Base-by-base conservation (phyloP, 1,284 basidiomycete genomes). In the Fomitopsis pinicola region DNA sequence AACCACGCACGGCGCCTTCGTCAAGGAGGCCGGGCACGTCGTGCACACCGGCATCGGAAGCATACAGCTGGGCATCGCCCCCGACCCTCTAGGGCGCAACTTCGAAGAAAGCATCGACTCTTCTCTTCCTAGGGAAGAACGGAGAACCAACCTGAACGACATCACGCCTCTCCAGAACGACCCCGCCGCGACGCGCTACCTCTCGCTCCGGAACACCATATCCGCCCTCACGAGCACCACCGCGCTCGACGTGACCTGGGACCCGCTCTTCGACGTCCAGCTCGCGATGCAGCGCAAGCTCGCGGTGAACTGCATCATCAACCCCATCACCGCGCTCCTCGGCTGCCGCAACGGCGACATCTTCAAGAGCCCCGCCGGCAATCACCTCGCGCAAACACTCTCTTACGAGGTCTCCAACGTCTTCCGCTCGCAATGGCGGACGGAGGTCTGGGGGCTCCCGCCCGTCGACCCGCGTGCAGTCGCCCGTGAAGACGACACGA, bases 241-340 rank as follows among this genome's bases (percentile, higher is more conserved):
- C 12, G 74, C 77, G 7, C 83, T 97, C 52, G 76, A 83, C 15
- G 78, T 87, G 7, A 73, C 76, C 1, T 94, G 95, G 87, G 78
- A 82, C 33, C 84, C 91, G 0, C 85, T 93, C 66, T 78, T 84
- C 1, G 80, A 88, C 17, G 75, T 97, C 22, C 88, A 95, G 65
- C 77, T 88, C 36, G 78, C 82, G 6, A 84, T 95, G 75, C 85
- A 92, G 36, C 86, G 87, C 64, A 97, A 97, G 75, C 78, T 98
- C 58, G 92, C 91, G 38, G 85, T 94, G 65, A 96, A 97, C 73
- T 81, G 89, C 14, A 83, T 89, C 69, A 86, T 98, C 75, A 97
- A 98, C 71, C 89, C 96, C 0, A 80, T 98, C 64, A 94, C 95
- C 0, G 92, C 94, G 0, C 74, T 98, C 17, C 78, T 94, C 62